Conservation (phyloP, 306 rosid genomes). For the Quercus bicolor region DNA sequence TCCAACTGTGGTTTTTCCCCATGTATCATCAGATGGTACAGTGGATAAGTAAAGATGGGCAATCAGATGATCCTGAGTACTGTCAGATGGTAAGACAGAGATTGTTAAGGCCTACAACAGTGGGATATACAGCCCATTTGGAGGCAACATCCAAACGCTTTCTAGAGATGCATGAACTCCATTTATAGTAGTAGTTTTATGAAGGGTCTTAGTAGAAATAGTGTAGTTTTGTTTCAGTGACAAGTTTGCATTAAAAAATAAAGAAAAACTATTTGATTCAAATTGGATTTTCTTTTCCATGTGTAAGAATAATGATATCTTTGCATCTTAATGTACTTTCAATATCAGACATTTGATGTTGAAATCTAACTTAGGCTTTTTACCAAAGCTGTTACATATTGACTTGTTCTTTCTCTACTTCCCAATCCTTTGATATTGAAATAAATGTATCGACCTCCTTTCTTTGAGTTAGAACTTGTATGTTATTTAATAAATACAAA, state of each 20-base stretch:
- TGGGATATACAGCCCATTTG: slow-evolving; percentile 77
- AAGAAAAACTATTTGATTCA: background rate
- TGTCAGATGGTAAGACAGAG: slow-evolving; percentile 68
- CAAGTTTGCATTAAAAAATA: no score
- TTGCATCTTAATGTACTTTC: slow-evolving; percentile 6
- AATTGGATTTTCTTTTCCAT: slow-evolving; percentile 11
- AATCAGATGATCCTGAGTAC: slow-evolving; percentile 67
- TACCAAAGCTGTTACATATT: no score
- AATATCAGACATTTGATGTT: background rate
- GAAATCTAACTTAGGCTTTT: background rate
- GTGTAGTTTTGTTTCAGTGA: background rate
- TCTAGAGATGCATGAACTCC: slow-evolving; percentile 26
- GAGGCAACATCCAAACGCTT: slow-evolving; percentile 60
- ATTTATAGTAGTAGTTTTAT: background rate
- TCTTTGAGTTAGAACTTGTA: no score
- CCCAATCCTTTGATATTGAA: no score
- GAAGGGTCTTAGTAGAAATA: no score
- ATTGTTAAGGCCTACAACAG: slow-evolving; percentile 63
- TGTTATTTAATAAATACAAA: no score
- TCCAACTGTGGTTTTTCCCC: slow-evolving; percentile 84
- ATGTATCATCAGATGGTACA: slow-evolving; percentile 77
- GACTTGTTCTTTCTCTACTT: no score
- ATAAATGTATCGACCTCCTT: no score
- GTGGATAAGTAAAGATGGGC: slow-evolving; percentile 75
- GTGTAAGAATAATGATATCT: background rate